These are phyloP conservation scores for Anacardium occidentale DNA, from an alignment of 345 rosid species.

Conservation along the genomic window DNA sequence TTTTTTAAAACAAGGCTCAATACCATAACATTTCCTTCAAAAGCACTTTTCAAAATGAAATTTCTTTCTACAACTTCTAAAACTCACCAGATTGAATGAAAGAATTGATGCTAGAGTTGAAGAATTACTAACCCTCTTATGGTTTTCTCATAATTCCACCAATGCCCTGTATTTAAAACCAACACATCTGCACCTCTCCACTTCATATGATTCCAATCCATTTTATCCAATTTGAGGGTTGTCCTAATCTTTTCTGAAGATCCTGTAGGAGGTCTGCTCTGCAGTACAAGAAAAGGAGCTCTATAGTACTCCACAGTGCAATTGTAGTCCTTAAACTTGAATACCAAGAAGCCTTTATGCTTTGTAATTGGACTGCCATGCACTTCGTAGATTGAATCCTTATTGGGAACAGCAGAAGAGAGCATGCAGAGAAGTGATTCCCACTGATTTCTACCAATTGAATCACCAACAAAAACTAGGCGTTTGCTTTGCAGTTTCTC, in stretches of 20 bases:
- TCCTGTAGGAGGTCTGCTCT: conserved; percentile 74
- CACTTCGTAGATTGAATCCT: conserved; percentile 72
- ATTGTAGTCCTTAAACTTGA: conserved; percentile 73
- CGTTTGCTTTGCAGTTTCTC: conserved; percentile 77
- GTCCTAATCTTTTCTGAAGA: conserved; percentile 49
- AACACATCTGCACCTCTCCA: conserved; percentile 84
- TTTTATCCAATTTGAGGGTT: conserved; percentile 72
- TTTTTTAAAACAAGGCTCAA: neutral
- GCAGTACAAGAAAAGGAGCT: conserved; percentile 81
- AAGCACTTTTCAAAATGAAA: neutral
- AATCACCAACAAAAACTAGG: conserved; percentile 86
- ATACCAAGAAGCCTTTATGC: conserved; percentile 82
- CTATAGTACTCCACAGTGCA: conserved; percentile 90
- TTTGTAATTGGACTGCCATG: conserved; percentile 82
- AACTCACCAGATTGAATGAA: neutral
- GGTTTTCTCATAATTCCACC: conserved; percentile 98
- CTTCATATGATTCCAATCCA: conserved; percentile 74
- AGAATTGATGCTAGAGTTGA: conserved; percentile 5
- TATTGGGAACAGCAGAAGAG: conserved; percentile 59
- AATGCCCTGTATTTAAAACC: conserved; percentile 86
- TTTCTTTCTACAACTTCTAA: neutral
- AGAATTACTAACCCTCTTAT: conserved; percentile 58
- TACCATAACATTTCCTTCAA: neutral
- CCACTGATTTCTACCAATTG: conserved; percentile 96
- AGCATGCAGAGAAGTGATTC: conserved; percentile 89